These are phyloP conservation scores for Phascolomyces articulosus DNA, from an alignment of 371 early-diverging fungal genomes.

Conservation along the genomic window DNA sequence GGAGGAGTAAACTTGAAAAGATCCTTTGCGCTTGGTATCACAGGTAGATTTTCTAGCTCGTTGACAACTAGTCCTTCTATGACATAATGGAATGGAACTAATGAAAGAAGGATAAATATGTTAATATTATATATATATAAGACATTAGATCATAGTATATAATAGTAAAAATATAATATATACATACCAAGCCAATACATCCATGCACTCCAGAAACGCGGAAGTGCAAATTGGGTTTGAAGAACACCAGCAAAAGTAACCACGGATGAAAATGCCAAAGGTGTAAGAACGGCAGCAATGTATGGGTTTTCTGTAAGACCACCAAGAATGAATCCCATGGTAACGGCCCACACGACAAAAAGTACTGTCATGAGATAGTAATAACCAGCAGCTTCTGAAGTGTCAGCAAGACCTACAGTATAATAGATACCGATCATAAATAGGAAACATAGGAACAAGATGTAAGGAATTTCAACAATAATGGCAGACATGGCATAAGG, in stretches of 20 bases:
- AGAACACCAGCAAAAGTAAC: constrained; percentile 69
- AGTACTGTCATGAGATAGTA: constrained; percentile 59
- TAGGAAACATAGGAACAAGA: constrained; percentile 40
- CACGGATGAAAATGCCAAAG: constrained; percentile 57
- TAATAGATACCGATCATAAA: constrained; percentile 66
- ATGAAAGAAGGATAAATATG: background rate
- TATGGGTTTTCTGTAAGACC: constrained; percentile 30
- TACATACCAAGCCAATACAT: constrained; percentile 58
- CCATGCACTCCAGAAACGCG: constrained; percentile 71
- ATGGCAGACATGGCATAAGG: constrained; percentile 57
- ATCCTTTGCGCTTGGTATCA: constrained; percentile 50
- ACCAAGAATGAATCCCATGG: constrained; percentile 67
- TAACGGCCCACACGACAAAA: constrained; percentile 61
- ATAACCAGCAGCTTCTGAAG: constrained; percentile 48
- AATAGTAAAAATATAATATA: constrained; percentile 25
- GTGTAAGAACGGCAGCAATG: constrained; percentile 67
- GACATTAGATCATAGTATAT: background rate
- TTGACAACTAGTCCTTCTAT: constrained; percentile 68
- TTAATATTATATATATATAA: background rate
- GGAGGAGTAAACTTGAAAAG: constrained; percentile 56
- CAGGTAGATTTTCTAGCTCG: constrained; percentile 51
- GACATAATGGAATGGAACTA: constrained; percentile 69
- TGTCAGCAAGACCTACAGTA: constrained; percentile 57
- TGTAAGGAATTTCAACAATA: constrained; percentile 57
- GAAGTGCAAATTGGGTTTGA: constrained; percentile 60